phyloP scores from a whole-genome alignment of 441 rosid species.

The Eutrema salsugineum region DNA sequence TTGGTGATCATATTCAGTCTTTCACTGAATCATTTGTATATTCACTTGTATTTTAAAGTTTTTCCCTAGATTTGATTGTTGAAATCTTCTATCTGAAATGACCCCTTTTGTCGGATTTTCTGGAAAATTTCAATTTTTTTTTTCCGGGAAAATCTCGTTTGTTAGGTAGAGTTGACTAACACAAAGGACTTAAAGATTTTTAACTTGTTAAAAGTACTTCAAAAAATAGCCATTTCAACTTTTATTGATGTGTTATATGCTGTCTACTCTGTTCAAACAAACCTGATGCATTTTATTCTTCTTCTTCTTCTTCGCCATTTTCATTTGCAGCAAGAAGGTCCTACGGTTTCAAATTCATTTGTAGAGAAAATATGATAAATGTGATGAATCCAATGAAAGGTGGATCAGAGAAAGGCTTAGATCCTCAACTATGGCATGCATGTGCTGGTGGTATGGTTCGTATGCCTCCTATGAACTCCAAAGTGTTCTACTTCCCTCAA shows the following conservation, averaged over 20 bases:
- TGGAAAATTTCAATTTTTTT: not conserved
- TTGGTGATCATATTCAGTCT: not conserved
- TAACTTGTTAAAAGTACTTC: not conserved
- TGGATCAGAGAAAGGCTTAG: conserved; percentile 61
- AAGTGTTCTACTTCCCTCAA: conserved; percentile 87
- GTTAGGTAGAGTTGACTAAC: conserved; percentile 28
- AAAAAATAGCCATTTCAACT: not conserved
- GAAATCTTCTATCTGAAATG: conserved; percentile 9
- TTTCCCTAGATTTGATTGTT: not conserved
- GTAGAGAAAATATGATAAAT: conserved; percentile 29
- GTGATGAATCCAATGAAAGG: conserved; percentile 49
- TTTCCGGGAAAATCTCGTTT: conserved; percentile 14
- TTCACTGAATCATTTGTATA: not conserved
- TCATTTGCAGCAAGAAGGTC: conserved; percentile 15
- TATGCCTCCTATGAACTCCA: conserved; percentile 75
- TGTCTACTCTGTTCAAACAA: conserved; percentile 2
- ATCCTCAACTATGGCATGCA: conserved; percentile 97
- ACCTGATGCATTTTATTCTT: not conserved
- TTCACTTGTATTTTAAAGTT: not conserved
- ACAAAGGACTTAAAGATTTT: not conserved
- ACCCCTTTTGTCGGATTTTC: conserved; percentile 20
- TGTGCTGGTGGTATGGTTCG: conserved; percentile 98
- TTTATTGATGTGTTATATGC: not conserved
- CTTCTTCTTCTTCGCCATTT: not conserved
- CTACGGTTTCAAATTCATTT: not conserved